Percentiles rank a stretch among this genome's conserved stretches.
These are phyloP conservation scores for Pleurotus citrinopileatus DNA, from an alignment of 768 basidiomycete genomes.

Conservation along the genomic window DNA sequence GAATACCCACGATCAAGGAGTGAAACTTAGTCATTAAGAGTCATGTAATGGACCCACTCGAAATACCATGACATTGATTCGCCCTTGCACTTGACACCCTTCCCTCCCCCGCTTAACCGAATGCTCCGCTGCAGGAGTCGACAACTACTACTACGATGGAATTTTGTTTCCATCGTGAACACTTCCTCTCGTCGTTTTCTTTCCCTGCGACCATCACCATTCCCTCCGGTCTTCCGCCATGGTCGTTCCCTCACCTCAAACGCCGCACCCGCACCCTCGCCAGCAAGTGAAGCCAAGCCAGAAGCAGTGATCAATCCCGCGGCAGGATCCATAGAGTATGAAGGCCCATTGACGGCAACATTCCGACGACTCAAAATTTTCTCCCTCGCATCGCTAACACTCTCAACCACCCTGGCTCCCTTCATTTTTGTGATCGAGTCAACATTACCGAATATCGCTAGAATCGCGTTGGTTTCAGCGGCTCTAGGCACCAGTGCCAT, in stretches of 20 bases:
- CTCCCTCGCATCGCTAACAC: conserved; percentile 72
- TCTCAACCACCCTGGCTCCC: conserved; percentile 68
- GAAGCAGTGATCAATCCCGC: neutral
- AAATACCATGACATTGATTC: neutral
- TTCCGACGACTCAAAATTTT: conserved; percentile 81
- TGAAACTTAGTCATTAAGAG: neutral
- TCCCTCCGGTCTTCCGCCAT: neutral
- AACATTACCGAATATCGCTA: conserved; percentile 65
- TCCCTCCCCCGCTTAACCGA: neutral
- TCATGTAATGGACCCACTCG: neutral
- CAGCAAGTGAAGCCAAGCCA: neutral
- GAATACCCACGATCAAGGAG: neutral
- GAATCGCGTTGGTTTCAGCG: conserved; percentile 62
- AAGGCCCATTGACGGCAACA: conserved; percentile 68
- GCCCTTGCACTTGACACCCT: neutral
- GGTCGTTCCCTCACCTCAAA: neutral
- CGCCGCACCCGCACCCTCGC: neutral
- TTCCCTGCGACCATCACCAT: neutral
- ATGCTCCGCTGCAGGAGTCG: neutral
- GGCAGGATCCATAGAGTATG: conserved; percentile 43
- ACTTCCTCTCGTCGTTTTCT: neutral
- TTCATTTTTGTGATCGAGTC: conserved; percentile 84
- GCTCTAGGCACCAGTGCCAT: conserved; percentile 72
- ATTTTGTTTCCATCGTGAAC: neutral
- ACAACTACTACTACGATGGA: neutral